Percentiles rank a stretch among this genome's conserved stretches.
phyloP scores from a whole-genome alignment of 2,329 filamentous ascomycete genomes.

The Aspergillaceae sp. region DNA sequence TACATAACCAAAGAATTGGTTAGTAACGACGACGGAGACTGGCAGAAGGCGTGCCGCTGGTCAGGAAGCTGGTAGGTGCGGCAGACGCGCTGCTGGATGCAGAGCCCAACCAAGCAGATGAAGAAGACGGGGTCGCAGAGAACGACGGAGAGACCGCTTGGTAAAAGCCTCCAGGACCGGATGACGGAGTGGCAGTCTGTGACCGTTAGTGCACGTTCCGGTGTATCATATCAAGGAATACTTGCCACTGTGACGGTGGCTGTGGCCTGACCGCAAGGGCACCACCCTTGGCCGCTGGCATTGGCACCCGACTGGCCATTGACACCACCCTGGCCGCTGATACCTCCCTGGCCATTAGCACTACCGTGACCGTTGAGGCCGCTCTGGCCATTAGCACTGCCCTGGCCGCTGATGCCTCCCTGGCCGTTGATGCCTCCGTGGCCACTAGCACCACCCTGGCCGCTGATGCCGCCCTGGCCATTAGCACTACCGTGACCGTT shows the following conservation, averaged over 20 bases:
- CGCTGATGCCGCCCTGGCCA: slow-evolving; percentile 23
- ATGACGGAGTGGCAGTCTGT: not conserved
- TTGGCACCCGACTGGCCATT: no score
- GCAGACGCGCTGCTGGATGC: slow-evolving; percentile 3
- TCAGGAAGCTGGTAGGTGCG: slow-evolving; percentile 23
- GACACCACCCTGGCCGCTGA: slow-evolving; percentile 26
- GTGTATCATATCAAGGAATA: no score
- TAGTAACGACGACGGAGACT: slow-evolving; percentile 18
- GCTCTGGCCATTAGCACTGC: no score
- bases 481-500: slow-evolving; percentile 20
- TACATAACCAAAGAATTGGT: not conserved
- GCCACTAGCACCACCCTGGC: no score
- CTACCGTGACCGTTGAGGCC: no score
- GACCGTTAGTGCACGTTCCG: no score
- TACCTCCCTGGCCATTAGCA: slow-evolving; percentile 14
- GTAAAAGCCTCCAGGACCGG: no score
- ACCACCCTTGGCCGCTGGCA: no score
- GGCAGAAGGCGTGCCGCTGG: slow-evolving; percentile 17
- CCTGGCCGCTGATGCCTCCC: slow-evolving; percentile 23
- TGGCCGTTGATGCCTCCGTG: no score
- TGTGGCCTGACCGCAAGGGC: no score
- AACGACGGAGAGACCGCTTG: not conserved
- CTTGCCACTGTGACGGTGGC: not conserved
- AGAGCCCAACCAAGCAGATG: not conserved
- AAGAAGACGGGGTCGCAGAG: not conserved